A percentile compares a stretch with the other conserved stretches of the same genome.
These are phyloP conservation scores for Lentinula sp. DNA, from an alignment of 768 basidiomycete genomes.

Conservation along the genomic window DNA sequence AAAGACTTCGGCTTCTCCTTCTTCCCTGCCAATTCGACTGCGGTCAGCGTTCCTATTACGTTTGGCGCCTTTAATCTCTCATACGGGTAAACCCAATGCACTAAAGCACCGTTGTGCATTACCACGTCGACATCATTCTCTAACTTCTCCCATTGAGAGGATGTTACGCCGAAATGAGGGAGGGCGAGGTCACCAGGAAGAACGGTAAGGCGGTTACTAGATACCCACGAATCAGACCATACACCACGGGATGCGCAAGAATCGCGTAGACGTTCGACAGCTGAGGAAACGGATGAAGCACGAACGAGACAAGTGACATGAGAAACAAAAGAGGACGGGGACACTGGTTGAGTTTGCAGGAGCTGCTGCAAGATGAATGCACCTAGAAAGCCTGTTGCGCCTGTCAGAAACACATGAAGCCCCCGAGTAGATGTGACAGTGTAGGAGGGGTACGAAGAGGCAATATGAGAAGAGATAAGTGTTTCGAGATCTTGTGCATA, in stretches of 20 bases:
- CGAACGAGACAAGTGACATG: constrained; percentile 95
- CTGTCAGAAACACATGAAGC: constrained; percentile 88
- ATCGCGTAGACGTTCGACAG: constrained; percentile 62
- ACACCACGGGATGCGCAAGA: constrained; percentile 73
- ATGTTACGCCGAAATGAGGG: constrained; percentile 64
- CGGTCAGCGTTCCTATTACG: constrained; percentile 85
- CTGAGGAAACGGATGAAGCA: constrained; percentile 55
- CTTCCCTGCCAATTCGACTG: constrained; percentile 70
- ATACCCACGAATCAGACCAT: constrained; percentile 85
- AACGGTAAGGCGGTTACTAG: constrained; percentile 62
- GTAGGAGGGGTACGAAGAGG: constrained; percentile 57
- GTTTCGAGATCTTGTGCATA: constrained; percentile 77
- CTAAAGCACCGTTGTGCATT: constrained; percentile 95
- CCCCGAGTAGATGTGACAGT: constrained; percentile 44
- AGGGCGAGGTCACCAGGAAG: constrained; percentile 80
- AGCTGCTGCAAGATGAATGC: constrained; percentile 86
- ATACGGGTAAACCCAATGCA: constrained; percentile 99
- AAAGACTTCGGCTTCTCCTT: constrained; percentile 65
- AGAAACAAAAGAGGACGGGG: constrained; percentile 43
- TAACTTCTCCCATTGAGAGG: constrained; percentile 59
- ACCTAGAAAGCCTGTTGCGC: constrained; percentile 95
- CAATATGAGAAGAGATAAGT: constrained; percentile 51
- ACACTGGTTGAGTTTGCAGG: constrained; percentile 36
- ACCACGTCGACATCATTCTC: constrained; percentile 73
- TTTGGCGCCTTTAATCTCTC: constrained; percentile 88